These are phyloP conservation scores for Xylariaceae sp. DNA, from an alignment of 2,329 filamentous ascomycete species.

Conservation along the genomic window DNA sequence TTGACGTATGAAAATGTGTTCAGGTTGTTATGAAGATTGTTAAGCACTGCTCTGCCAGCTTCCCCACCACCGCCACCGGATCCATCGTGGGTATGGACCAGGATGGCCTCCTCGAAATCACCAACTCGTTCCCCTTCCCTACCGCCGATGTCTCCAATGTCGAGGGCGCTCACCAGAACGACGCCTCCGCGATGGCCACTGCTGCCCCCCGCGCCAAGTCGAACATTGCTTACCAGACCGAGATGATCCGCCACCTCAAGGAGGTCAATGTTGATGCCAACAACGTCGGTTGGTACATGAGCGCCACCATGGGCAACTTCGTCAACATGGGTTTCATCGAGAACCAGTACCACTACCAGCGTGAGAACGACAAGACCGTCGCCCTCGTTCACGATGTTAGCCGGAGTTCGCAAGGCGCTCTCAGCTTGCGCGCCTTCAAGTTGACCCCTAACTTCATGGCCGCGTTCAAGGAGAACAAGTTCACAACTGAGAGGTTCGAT, in stretches of 20 bases:
- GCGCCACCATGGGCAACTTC: slow-evolving; percentile 98
- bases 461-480: slow-evolving; percentile 94
- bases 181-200: slow-evolving; percentile 69
- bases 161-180: slow-evolving; percentile 66
- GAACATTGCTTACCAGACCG: slow-evolving; percentile 81
- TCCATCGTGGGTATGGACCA: slow-evolving; percentile 91
- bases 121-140: slow-evolving; percentile 93
- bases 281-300: slow-evolving; percentile 97
- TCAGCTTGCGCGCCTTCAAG: slow-evolving; percentile 87
- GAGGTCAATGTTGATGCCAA: slow-evolving; percentile 99
- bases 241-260: slow-evolving; percentile 95
- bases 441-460: slow-evolving; percentile 82
- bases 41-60: slow-evolving; percentile 84
- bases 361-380: slow-evolving; percentile 82
- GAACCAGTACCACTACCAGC: slow-evolving; percentile 97
- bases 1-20: slow-evolving; percentile 18
- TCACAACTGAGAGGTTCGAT: slow-evolving; percentile 86
- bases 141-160: slow-evolving; percentile 65
- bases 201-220: slow-evolving; percentile 88
- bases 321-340: slow-evolving; percentile 92
- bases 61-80: slow-evolving; percentile 85
- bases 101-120: slow-evolving; percentile 76
- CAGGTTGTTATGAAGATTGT: slow-evolving; percentile 97
- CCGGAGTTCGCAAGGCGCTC: slow-evolving; percentile 84
- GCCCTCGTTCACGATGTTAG: slow-evolving; percentile 93